Conservation (phyloP, 306 rosid species). For the Dalbergia oliveri region DNA sequence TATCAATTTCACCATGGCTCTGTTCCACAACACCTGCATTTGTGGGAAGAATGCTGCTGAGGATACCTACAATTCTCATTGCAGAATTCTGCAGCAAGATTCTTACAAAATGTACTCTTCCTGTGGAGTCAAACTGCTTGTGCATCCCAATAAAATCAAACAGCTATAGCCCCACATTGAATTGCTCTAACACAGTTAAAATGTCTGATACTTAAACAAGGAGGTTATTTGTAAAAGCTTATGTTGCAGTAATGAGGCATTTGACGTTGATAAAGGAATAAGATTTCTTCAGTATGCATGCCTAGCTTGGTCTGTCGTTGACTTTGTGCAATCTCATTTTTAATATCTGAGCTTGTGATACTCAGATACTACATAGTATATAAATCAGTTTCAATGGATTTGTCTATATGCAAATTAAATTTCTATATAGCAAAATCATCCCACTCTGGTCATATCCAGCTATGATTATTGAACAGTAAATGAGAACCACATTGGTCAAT, state of each 20-base stretch:
- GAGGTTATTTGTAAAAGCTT: too few relatives aligned
- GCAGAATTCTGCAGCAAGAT: slow-evolving; percentile 91
- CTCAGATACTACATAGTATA: too few relatives aligned
- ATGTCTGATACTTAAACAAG: slow-evolving; percentile 50
- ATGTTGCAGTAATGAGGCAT: background rate
- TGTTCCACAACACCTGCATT: slow-evolving; percentile 64
- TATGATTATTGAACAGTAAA: too few relatives aligned
- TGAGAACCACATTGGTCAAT: too few relatives aligned
- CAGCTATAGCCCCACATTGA: slow-evolving; percentile 68
- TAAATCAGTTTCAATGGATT: too few relatives aligned
- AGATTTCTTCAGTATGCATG: slow-evolving; percentile 91
- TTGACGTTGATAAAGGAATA: slow-evolving; percentile 91
- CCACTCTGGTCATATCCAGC: too few relatives aligned
- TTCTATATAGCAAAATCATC: too few relatives aligned
- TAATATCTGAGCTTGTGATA: too few relatives aligned
- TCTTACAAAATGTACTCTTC: slow-evolving; percentile 88
- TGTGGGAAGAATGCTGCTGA: slow-evolving; percentile 76
- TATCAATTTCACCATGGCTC: slow-evolving; percentile 85
- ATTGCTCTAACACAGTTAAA: slow-evolving; percentile 48
- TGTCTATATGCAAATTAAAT: too few relatives aligned
- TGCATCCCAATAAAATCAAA: slow-evolving; percentile 87
- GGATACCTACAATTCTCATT: slow-evolving; percentile 81
- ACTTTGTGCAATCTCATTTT: slow-evolving; percentile 65
- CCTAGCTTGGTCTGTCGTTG: slow-evolving; percentile 94
- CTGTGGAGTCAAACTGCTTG: slow-evolving; percentile 71